phyloP scores from a whole-genome alignment of 208 protist genomes.

The Polymyxa betae region DNA sequence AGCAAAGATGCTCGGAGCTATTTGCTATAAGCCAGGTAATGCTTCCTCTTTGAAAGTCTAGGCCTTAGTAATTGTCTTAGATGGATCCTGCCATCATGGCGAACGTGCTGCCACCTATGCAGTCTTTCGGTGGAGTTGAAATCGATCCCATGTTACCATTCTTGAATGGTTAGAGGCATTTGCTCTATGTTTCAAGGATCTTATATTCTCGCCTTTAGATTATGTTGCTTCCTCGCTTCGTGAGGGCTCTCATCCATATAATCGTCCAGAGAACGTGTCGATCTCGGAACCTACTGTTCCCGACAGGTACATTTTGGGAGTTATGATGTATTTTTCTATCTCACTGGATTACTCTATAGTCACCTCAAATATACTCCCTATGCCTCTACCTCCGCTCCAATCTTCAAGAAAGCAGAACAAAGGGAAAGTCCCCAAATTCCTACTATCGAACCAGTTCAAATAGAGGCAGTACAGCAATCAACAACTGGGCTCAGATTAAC shows the following conservation, averaged over 20 bases:
- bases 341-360: background rate
- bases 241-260: background rate
- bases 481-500: background rate
- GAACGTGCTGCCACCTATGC: background rate
- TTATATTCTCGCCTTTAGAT: background rate
- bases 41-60: background rate
- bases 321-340: background rate
- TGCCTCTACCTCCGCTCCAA: too few species aligned
- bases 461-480: background rate
- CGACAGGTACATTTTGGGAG: background rate
- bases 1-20: slow-evolving; percentile 21
- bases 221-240: background rate
- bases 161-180: background rate
- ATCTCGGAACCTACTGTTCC: background rate
- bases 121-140: background rate
- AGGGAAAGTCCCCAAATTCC: too few species aligned
- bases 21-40: slow-evolving; percentile 8
- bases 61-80: background rate
- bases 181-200: background rate
- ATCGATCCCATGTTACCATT: background rate
- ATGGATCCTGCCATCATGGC: background rate
- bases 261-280: background rate
- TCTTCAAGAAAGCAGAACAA: too few species aligned
- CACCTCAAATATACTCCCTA: slow-evolving; percentile 35
- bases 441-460: too few species aligned